A percentile compares a stretch with the other conserved stretches of the same genome.
Conservation (phyloP, 73 alveolate species). For the Tetrahymena elliotti region DNA sequence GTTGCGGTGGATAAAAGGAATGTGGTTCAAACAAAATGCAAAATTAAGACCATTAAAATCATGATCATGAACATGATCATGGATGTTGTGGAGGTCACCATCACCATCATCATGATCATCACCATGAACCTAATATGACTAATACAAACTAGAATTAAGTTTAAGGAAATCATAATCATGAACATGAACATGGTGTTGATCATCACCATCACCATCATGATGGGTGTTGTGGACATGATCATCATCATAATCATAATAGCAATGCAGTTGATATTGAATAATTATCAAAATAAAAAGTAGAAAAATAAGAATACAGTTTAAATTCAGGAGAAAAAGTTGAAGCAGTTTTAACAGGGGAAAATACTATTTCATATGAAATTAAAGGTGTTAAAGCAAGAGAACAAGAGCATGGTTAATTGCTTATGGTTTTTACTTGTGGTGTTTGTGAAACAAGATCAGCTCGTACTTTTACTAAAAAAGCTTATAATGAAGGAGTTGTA, state of each 20-base stretch:
- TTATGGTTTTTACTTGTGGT: constrained; percentile 25
- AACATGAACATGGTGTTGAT: neutral
- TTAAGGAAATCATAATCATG: neutral
- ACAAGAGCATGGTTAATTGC: neutral
- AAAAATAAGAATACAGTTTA: neutral
- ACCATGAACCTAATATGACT: neutral
- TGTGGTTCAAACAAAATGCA: neutral
- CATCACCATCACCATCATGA: neutral
- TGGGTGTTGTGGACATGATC: neutral
- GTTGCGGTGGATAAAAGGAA: neutral
- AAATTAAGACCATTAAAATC: neutral
- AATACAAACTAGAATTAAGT: neutral
- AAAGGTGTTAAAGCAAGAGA: neutral
- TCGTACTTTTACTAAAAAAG: constrained; percentile 26
- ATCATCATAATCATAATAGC: neutral
- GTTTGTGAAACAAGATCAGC: constrained; percentile 36
- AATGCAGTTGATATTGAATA: neutral
- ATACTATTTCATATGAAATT: neutral
- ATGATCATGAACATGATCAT: neutral
- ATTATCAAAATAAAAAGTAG: neutral
- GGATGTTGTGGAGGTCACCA: neutral
- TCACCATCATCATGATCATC: neutral
- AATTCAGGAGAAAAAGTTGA: neutral
- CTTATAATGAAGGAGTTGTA: constrained; percentile 82
- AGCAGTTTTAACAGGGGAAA: neutral